A percentile compares a stretch with the other conserved stretches of the same genome.
Evolutionary conservation across 192 early-diverging fungal genomes (phyloP).

Genomic region (Obelidium mucronatum): DNA sequence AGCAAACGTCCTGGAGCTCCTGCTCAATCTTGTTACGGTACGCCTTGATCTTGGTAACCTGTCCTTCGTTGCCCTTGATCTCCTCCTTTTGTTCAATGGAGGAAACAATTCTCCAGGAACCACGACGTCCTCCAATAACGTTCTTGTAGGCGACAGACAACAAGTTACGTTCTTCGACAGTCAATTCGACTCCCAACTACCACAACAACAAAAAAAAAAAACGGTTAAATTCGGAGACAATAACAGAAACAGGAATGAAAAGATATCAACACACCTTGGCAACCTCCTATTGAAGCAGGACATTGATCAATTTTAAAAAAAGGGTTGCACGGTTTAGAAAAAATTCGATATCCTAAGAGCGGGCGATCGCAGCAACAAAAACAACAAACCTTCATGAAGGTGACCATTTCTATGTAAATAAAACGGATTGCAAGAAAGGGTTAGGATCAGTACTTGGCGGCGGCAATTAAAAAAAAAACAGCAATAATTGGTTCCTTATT

Average conservation of each 20-base stretch:
- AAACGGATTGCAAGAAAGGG: constrained; percentile 35
- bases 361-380: neutral
- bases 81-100: constrained; percentile 99
- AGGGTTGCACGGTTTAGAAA: neutral
- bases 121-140: constrained; percentile 98
- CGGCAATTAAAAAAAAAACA: constrained; percentile 16
- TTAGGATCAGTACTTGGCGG: constrained; percentile 22
- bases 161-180: constrained; percentile 98
- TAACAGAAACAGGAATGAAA: neutral
- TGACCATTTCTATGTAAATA: constrained; percentile 75
- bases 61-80: constrained; percentile 86
- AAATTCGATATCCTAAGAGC: no score
- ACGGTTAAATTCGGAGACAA: neutral
- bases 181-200: constrained; percentile 89
- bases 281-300: constrained; percentile 60
- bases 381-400: constrained; percentile 74
- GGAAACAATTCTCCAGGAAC: constrained; percentile 98
- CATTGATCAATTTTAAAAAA: neutral
- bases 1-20: constrained; percentile 95
- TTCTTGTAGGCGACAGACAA: constrained; percentile 99
- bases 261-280: constrained; percentile 77
- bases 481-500: neutral
- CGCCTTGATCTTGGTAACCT: constrained; percentile 92
- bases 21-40: constrained; percentile 96
- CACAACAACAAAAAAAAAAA: constrained; percentile 51